These are phyloP conservation scores for Diatrype stigma DNA, from an alignment of 2,329 filamentous ascomycete species.

Conservation along the genomic window DNA sequence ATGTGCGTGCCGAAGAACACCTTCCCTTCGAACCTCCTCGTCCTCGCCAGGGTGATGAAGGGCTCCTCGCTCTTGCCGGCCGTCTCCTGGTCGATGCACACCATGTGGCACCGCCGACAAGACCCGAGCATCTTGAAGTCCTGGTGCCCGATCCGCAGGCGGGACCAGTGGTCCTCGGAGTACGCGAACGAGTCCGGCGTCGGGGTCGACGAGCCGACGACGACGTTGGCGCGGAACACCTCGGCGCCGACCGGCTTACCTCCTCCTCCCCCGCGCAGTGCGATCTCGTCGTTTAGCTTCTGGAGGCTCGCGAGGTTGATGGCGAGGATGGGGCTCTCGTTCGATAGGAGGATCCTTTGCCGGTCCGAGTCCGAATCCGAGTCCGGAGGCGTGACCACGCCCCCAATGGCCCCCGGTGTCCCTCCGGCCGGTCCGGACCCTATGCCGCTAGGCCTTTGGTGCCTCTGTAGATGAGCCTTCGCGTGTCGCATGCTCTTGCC, in stretches of 20 bases:
- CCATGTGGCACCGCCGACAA: conserved; percentile 91
- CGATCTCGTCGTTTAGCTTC: conserved; percentile 70
- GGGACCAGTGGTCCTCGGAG: conserved; percentile 74
- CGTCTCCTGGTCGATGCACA: conserved; percentile 85
- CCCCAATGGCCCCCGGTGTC: conserved; percentile 49
- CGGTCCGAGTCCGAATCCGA: conserved; percentile 48
- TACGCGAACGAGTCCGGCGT: conserved; percentile 46
- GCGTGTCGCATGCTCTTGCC: conserved; percentile 61
- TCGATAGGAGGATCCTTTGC: conserved; percentile 71
- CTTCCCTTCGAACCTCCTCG: conserved; percentile 75
- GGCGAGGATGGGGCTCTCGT: conserved; percentile 88
- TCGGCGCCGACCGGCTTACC: conserved; percentile 64
- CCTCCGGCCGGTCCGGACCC: conserved; percentile 2
- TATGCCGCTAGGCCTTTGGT: conserved; percentile 35
- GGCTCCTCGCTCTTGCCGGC: conserved; percentile 77
- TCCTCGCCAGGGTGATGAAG: conserved; percentile 83
- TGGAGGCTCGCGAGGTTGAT: conserved; percentile 78
- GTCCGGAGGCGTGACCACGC: conserved; percentile 51
- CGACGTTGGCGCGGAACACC: conserved; percentile 85
- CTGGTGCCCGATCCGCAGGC: conserved; percentile 60
- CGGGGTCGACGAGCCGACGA: conserved; percentile 49
- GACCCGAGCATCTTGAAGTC: conserved; percentile 71
- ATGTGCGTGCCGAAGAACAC: conserved; percentile 87
- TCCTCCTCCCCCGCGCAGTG: conserved; percentile 47
- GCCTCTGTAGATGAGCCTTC: conserved; percentile 64